Percentiles rank a stretch among this genome's conserved stretches.
phyloP scores from a whole-genome alignment of 805 yeast species.

The Cephaloascus fragrans region DNA sequence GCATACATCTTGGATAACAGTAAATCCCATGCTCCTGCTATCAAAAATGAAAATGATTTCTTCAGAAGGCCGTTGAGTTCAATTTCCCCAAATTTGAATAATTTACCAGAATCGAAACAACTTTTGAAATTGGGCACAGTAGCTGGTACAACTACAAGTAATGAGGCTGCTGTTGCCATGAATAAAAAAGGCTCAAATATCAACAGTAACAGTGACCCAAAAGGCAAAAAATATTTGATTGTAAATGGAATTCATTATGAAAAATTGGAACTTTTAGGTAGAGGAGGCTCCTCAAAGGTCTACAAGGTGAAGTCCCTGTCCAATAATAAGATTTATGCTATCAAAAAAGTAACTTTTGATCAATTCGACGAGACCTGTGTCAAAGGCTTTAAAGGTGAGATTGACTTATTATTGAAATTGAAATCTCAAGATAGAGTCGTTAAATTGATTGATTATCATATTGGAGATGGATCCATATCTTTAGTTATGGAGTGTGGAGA shows the following conservation, averaged over 20 bases:
- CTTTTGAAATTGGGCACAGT: not conserved
- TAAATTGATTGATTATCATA: slow-evolving; percentile 61
- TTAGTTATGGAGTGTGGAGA: slow-evolving; percentile 95
- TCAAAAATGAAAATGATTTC: not conserved
- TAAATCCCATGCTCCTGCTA: too few relatives aligned
- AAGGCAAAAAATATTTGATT: slow-evolving; percentile 16
- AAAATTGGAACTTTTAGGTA: slow-evolving; percentile 69
- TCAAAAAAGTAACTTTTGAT: slow-evolving; percentile 73
- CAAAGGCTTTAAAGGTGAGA: slow-evolving; percentile 82
- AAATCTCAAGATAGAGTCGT: slow-evolving; percentile 65
- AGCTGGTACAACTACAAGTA: not conserved
- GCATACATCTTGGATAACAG: too few relatives aligned
- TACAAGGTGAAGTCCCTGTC: slow-evolving; percentile 56
- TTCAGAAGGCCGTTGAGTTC: not conserved
- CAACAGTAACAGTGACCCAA: slow-evolving; percentile 2
- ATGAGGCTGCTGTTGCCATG: not conserved
- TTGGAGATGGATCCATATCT: slow-evolving; percentile 51
- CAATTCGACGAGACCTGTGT: slow-evolving; percentile 71
- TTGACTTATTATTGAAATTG: slow-evolving; percentile 57
- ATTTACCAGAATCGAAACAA: not conserved
- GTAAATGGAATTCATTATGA: slow-evolving; percentile 59
- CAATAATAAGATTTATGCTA: slow-evolving; percentile 57
- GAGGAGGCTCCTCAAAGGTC: slow-evolving; percentile 90
- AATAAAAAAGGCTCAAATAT: not conserved
- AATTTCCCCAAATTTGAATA: not conserved